Evolutionary conservation across 2,329 filamentous ascomycete species (phyloP), one percentile per base, ranked within the genome.

Genomic region (Westerdykella ornata): DNA sequence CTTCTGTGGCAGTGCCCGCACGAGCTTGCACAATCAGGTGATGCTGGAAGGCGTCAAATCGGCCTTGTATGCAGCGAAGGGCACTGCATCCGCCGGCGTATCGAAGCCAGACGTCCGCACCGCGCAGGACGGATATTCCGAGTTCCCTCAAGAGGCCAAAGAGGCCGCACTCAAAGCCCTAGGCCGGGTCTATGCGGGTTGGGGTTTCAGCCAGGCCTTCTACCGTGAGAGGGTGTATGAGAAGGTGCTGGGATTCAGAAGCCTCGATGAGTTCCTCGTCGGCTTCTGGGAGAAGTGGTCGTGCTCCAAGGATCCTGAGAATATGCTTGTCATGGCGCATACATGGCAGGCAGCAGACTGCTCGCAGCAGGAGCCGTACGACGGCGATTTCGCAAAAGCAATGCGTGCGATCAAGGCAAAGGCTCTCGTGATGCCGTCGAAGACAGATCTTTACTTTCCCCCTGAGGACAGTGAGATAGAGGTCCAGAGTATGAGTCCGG

Each of bases 371-470:
- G 72, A 80, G 41, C 81, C 78, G 3, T 88, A 85, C 48, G 74
- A 81, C 44, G 80, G 77, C 1, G 67, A 84, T 47, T 83, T 88
- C 48, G 73, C 75, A 44, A 73, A 74, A 39, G 65, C 65, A 4
- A 66, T 90, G 77, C 70, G 72, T 35, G 74, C 71, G 2, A 88
- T 90, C 62, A 84, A 82, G 59, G 81, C 84, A 1, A 85, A 80
- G 53, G 80, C 77, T 0, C 65, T 90, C 32, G 81, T 90, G 3
- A 62, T 89, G 12, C 85, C 86, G 0, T 68, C 72, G 16, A 79
- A 84, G 58, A 88, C 84, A 0, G 86, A 90, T 57, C 70, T 90
- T 4, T 90, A 90, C 58, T 90, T 92, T 50, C 83, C 85, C 71
- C 84, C 84, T 0, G 85, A 89, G 53, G 86, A 89, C 50, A 88